Base-by-base conservation (phyloP, 495 filamentous ascomycete genomes). In the Lophiostoma macrostomum region DNA sequence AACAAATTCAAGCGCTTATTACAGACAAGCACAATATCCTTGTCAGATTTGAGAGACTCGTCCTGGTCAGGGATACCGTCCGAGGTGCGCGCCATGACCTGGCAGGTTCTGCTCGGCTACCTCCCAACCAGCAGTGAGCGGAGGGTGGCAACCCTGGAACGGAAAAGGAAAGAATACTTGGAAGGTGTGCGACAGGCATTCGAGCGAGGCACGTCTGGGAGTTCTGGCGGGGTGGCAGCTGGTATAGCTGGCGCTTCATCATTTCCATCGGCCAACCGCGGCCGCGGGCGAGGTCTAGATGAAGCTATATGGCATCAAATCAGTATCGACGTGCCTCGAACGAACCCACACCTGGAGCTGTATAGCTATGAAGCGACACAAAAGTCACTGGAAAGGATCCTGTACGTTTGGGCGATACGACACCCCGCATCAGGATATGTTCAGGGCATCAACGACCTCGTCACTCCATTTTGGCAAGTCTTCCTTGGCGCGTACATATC, bases 261-360 rank as follows among this genome's bases (percentile, higher is more conserved):
- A 19, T 14, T 27, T 19, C 42, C 44, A 16, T 52, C 58, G 5
- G 34, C 56, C 10, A 64, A 64, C 69, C 34, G 63, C 18, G 75
- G 80, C 13, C 77, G 83, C 39, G 74, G 73, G 23, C 76, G 90
- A 62, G 93, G 93, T 6, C 74, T 98, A 19, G 93, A 97, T 62
- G 91, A 98, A 71, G 84, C 87, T 19, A 82, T 98, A 43, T 98
- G 93, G 93, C 93, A 98, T 68, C 93, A 98, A 61, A 96, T 98
- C 67, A 95, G 88, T 60, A 98, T 98, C 64, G 93, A 98, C 67
- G 94, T 98, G 18, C 93, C 93, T 6, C 86, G 93, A 35, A 98
- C 93, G 8, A 96, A 94, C 66, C 93, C 93, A 20, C 94, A 97
- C 71, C 83, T 98, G 37, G 84, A 90, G 54, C 77, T 98, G 0